These are phyloP conservation scores for Xylariaceae sp. DNA, from an alignment of 2,329 filamentous ascomycete species.

Conservation along the genomic window DNA sequence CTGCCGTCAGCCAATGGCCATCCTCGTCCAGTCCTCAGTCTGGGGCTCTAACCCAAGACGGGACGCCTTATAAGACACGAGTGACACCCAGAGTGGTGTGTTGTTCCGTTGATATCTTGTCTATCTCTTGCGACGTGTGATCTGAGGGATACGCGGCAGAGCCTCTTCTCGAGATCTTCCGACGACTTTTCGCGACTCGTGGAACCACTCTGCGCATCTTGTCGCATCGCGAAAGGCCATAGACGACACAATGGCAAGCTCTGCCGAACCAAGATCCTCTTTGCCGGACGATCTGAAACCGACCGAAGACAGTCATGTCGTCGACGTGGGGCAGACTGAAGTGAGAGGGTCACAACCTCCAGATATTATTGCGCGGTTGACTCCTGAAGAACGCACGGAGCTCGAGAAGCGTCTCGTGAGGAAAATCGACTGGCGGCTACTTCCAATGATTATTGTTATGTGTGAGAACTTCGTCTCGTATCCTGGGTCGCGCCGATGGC, in stretches of 20 bases:
- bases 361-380: slow-evolving; percentile 39
- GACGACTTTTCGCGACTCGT: neutral
- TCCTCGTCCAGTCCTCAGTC: neutral
- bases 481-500: neutral
- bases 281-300: slow-evolving; percentile 16
- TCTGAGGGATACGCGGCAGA: neutral
- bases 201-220: slow-evolving; percentile 2
- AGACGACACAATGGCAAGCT: slow-evolving; percentile 8
- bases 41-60: neutral
- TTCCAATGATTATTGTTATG: slow-evolving; percentile 65
- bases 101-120: neutral
- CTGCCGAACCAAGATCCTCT: slow-evolving; percentile 13
- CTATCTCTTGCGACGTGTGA: neutral
- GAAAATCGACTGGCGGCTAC: slow-evolving; percentile 60
- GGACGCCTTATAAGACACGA: neutral
- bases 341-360: slow-evolving; percentile 29
- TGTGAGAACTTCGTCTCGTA: slow-evolving; percentile 32
- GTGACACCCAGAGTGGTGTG: neutral
- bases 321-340: slow-evolving; percentile 23
- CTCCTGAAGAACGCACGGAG: slow-evolving; percentile 43
- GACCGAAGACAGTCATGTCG: slow-evolving; percentile 15
- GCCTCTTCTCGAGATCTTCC: neutral
- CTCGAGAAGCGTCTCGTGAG: slow-evolving; percentile 54
- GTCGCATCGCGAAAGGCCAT: slow-evolving; percentile 8
- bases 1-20: neutral